These are phyloP conservation scores for Phascolomyces articulosus DNA, from an alignment of 371 early-diverging fungal species.

Conservation along the genomic window DNA sequence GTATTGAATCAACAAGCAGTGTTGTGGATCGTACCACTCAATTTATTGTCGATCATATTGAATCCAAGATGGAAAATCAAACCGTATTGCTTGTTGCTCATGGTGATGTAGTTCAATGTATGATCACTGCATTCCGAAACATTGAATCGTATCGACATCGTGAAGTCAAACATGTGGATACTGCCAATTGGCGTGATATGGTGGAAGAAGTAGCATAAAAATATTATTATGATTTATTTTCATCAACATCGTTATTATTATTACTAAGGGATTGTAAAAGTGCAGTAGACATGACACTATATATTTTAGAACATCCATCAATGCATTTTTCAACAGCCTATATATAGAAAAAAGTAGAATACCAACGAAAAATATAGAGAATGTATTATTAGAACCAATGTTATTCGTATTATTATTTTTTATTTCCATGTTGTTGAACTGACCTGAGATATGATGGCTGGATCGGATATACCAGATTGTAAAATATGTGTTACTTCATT, in stretches of 20 bases:
- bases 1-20: constrained; percentile 38
- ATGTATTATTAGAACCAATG: not conserved
- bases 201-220: not conserved
- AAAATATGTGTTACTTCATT: constrained; percentile 88
- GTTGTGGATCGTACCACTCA: constrained; percentile 43
- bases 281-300: constrained; percentile 71
- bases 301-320: constrained; percentile 83
- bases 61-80: constrained; percentile 40
- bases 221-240: not conserved
- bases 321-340: constrained; percentile 84
- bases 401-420: too few relatives aligned
- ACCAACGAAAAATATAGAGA: not conserved
- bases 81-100: constrained; percentile 48
- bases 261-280: constrained; percentile 38
- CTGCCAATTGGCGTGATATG: constrained; percentile 50
- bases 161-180: constrained; percentile 46
- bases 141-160: constrained; percentile 50
- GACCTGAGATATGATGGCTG: constrained; percentile 54
- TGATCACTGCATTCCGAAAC: constrained; percentile 35
- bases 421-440: constrained; percentile 2
- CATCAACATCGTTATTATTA: not conserved
- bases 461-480: constrained; percentile 77
- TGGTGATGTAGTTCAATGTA: constrained; percentile 53
- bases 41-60: constrained; percentile 43
- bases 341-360: not conserved